Conservation (phyloP, 179 eudicot species). For the Corrigiola litoralis region DNA sequence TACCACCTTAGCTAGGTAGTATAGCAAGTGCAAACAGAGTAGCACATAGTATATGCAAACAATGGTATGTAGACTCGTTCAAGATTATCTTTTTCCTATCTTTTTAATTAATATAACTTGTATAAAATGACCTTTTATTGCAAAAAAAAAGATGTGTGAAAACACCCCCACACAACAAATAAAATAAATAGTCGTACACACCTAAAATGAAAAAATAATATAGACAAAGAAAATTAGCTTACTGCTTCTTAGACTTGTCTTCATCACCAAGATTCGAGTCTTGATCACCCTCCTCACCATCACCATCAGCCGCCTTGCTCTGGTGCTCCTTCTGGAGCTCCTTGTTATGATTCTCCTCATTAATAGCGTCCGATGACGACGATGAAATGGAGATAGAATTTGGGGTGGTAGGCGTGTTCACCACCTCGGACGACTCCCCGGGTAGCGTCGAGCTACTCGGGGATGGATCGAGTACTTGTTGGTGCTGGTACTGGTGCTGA, state of each 20-base stretch:
- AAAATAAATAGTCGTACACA: too few relatives aligned
- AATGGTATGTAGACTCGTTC: too few relatives aligned
- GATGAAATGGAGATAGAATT: slow-evolving; percentile 56
- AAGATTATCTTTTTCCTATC: too few relatives aligned
- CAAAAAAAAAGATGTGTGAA: too few relatives aligned
- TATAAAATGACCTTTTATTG: too few relatives aligned
- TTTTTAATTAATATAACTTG: too few relatives aligned
- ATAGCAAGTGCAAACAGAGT: slow-evolving; percentile 16
- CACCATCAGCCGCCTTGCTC: slow-evolving; percentile 6
- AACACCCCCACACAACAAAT: too few relatives aligned
- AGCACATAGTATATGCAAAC: not conserved
- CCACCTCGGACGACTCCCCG: slow-evolving; percentile 38
- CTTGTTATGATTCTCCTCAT: slow-evolving; percentile 5
- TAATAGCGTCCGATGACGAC: slow-evolving; percentile 43
- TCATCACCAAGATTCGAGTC: not conserved
- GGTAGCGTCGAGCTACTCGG: not conserved
- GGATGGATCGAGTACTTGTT: slow-evolving; percentile 13
- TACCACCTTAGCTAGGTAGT: not conserved
- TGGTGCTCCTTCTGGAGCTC: not conserved
- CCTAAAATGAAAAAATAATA: not conserved
- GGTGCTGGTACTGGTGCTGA: not conserved
- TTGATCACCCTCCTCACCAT: slow-evolving; percentile 20
- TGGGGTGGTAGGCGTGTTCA: slow-evolving; percentile 56
- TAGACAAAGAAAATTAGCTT: not conserved
- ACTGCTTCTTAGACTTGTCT: slow-evolving; percentile 51